Evolutionary conservation across 2,329 filamentous ascomycete genomes (phyloP), one percentile per base, ranked within the genome.

Genomic region (Verticillium albo-atrum): DNA sequence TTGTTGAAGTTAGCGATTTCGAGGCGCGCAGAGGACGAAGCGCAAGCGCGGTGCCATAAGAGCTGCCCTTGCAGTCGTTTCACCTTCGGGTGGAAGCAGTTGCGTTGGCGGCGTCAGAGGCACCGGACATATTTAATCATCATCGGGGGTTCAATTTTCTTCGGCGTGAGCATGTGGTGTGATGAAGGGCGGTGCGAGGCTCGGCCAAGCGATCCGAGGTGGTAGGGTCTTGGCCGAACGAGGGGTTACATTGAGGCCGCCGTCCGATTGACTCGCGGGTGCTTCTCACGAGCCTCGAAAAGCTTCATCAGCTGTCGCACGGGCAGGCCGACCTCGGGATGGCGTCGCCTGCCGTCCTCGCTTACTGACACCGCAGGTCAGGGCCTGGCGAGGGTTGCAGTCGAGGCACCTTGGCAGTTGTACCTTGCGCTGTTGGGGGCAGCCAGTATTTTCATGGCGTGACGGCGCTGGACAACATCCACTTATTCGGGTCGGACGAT

Each of bases 31-130:
- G 69, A 82, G 75, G 65, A 71, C 70, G 70, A 67, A 69, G 68
- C 30, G 30, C 30, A 30, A 57, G 50, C 53, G 73, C 78, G 82
- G 82, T 83, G 78, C 83, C 83, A 88, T 89, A 89, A 89, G 86
- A 89, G 81, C 86, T 88, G 86, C 84, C 86, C 83, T 81, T 77
- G 85, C 79, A 85, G 52, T 27, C 27, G 54, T 28, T 60, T 57
- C 27, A 55, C 56, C 54, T 57, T 55, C 50, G 42, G 42, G 60
- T 26, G 57, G 42, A 82, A 82, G 77, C 79, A 71, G 72, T 72
- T 74, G 72, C 85, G 84, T 83, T 84, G 88, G 86, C 88, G 85
- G 90, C 87, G 89, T 93, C 90, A 92, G 89, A 92, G 86, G 88
- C 78, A 83, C 83, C 87, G 79, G 69, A 92, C 89, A 92, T 86